Evolutionary conservation across 306 rosid genomes (phyloP).

Genomic region (Citrullus colocynthis): DNA sequence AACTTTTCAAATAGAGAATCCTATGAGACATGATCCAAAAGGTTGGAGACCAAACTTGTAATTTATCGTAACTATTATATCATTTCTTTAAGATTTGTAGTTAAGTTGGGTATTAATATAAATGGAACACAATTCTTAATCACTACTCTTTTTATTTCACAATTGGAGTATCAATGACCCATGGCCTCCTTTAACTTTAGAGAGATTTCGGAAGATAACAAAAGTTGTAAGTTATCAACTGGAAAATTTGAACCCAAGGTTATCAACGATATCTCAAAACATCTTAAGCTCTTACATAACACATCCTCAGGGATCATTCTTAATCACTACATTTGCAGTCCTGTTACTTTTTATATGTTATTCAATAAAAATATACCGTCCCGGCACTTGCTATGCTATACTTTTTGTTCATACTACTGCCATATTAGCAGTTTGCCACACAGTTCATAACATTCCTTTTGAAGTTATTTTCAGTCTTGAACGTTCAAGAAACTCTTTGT

Average conservation of each 20-base stretch:
- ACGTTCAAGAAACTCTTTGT: slow-evolving; percentile 9
- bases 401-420: neutral
- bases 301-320: neutral
- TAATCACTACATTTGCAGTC: neutral
- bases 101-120: too few species aligned
- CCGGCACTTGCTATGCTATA: neutral
- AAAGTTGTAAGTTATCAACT: neutral
- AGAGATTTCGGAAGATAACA: neutral
- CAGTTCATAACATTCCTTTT: neutral
- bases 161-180: neutral
- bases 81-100: neutral
- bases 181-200: neutral
- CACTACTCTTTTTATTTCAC: neutral
- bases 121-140: neutral
- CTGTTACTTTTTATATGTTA: neutral
- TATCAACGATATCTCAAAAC: neutral
- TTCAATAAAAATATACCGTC: neutral
- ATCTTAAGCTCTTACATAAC: neutral
- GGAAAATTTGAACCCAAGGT: neutral
- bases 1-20: neutral
- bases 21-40: neutral
- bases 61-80: neutral
- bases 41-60: neutral
- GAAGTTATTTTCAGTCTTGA: neutral
- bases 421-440: neutral